Evolutionary conservation across 139 green algal species (phyloP).

Genomic region (Zygnema circumcarinatum): DNA sequence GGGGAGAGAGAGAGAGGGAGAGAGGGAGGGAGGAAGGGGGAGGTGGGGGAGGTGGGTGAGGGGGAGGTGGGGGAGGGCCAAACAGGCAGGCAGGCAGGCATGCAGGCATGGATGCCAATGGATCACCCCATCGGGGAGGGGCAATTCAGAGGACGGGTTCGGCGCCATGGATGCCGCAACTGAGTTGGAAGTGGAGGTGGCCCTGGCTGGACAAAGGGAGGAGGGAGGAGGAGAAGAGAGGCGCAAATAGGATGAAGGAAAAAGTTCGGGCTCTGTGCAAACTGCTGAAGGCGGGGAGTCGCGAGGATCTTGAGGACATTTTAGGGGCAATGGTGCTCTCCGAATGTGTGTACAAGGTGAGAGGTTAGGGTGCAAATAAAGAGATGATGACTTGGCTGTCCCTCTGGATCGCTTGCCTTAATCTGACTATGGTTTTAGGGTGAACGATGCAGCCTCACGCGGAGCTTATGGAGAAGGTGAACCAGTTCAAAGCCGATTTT

Average conservation of each 20-base stretch:
- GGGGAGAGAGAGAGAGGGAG: neutral
- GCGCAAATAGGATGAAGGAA: neutral
- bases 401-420: too few relatives aligned
- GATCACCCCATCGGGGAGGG: neutral
- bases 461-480: slow-evolving; percentile 23
- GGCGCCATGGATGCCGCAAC: neutral
- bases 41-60: neutral
- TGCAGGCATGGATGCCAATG: neutral
- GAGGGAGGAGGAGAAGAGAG: neutral
- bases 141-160: neutral
- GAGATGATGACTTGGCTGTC: too few relatives aligned
- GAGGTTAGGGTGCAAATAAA: too few relatives aligned
- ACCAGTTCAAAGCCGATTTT: slow-evolving; percentile 52
- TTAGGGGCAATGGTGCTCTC: slow-evolving; percentile 49
- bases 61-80: neutral
- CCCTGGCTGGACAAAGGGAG: neutral
- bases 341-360: slow-evolving; percentile 54
- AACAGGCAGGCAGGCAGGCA: neutral
- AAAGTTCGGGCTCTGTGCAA: neutral
- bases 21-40: neutral
- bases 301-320: slow-evolving; percentile 39
- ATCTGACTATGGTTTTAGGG: neutral
- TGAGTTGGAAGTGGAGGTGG: slow-evolving; percentile 2
- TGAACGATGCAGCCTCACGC: slow-evolving; percentile 14
- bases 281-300: slow-evolving; percentile 12